phyloP scores from a whole-genome alignment of 2,329 filamentous ascomycete species.

The Epichloe glyceriae region DNA sequence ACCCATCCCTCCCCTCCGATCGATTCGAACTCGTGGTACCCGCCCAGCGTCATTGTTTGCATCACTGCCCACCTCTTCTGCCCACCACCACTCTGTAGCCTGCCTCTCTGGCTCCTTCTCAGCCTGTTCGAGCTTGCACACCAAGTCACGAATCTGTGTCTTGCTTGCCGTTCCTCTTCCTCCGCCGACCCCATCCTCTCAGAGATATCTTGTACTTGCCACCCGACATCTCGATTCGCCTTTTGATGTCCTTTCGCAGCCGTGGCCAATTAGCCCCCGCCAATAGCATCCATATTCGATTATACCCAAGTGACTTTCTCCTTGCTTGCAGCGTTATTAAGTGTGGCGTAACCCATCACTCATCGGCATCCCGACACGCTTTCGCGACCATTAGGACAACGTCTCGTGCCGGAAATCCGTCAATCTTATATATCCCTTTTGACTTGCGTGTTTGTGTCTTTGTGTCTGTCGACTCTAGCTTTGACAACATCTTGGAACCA shows the following conservation, averaged over 20 bases:
- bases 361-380: background rate
- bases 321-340: background rate
- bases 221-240: background rate
- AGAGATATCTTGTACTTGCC: background rate
- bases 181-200: background rate
- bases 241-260: background rate
- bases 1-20: background rate
- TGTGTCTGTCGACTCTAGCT: background rate
- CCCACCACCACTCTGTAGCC: slow-evolving; percentile 1
- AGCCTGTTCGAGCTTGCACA: background rate
- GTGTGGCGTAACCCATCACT: background rate
- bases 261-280: background rate
- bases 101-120: background rate
- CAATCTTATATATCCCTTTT: background rate
- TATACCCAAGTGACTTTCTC: background rate
- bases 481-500: background rate
- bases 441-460: background rate
- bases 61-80: slow-evolving; percentile 4
- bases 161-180: background rate
- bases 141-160: background rate
- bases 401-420: background rate
- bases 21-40: slow-evolving; percentile 3
- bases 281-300: background rate
- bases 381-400: background rate
- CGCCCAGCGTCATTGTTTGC: slow-evolving; percentile 4